Evolutionary conservation across 495 filamentous ascomycete genomes (phyloP).

Genomic region (Apiosordaria backusii): DNA sequence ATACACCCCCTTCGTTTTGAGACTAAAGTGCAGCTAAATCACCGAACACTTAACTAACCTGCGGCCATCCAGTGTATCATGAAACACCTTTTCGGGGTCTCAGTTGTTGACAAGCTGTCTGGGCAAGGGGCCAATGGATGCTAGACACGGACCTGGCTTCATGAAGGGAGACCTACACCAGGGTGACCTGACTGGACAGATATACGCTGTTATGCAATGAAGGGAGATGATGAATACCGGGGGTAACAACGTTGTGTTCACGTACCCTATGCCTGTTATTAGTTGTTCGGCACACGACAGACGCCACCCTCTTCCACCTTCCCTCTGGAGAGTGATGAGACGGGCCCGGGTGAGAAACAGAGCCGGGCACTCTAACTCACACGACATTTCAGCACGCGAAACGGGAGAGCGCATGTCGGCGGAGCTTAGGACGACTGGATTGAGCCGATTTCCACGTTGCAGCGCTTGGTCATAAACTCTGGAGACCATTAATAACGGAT

Average conservation of each 20-base stretch:
- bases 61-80: constrained; percentile 1
- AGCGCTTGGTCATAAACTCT: not conserved
- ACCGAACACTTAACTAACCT: not conserved
- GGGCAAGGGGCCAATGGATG: not conserved
- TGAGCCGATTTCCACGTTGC: not conserved
- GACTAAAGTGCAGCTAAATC: not conserved
- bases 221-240: constrained; percentile 1
- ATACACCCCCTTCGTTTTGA: not conserved
- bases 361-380: not conserved
- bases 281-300: constrained; percentile 1
- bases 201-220: not conserved
- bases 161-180: not conserved
- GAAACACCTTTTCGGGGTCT: constrained; percentile 3
- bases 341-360: not conserved
- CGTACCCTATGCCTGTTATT: not conserved
- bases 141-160: not conserved
- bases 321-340: constrained; percentile 9
- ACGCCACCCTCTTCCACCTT: constrained; percentile 8
- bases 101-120: not conserved
- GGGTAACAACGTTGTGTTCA: not conserved
- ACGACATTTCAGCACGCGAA: not conserved
- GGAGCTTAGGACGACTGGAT: not conserved
- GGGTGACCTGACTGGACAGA: not conserved
- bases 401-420: not conserved
- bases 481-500: not conserved